Base-by-base conservation (phyloP, 1,139 yeast genomes). In the Yamadazyma diddensiae region DNA sequence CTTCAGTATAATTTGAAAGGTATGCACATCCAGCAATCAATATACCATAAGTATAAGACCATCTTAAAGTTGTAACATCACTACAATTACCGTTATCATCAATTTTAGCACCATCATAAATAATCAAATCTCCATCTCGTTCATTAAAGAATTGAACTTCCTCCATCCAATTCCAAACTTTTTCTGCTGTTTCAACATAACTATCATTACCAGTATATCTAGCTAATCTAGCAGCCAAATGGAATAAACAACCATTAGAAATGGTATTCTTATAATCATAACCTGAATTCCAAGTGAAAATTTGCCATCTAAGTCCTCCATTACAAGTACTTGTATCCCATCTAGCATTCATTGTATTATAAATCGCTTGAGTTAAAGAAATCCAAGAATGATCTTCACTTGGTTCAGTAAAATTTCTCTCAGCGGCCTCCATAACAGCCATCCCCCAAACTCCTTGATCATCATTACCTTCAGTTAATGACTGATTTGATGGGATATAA, bases 251-350 rank as follows among this genome's bases (percentile, higher is more conserved):
- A 4, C 87, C 94, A 53, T 82, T 85, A 21, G 88, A 73, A 37
- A 85, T 82, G 19, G 87, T 68, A 56, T 85, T 85, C 55, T 85
- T 85, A 61, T 85, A 85, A 50, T 77, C 73, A 53, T 81, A 85
- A 32, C 95, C 94, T 4, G 79, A 61, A 51, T 79, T 80, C 79
- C 82, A 78, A 33, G 77, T 69, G 62, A 78, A 81, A 45, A 83
- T 84, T 63, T 85, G 95, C 95, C 95, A 85, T 58, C 94, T 70
- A 37, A 85, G 62, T 1, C 95, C 95, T 26, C 95, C 95, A 25
- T 62, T 65, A 57, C 95, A 85, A 41, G 64, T 55, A 2, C 45
- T 54, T 5, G 57, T 50, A 48, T 84, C 94, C 95, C 95, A 85
- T 44, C 94, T 70, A n/a, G 70, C 62, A 35, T 77, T 73, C 82